Evolutionary conservation across 2,329 filamentous ascomycete species (phyloP).

Genomic region (Xylariaceae sp.): DNA sequence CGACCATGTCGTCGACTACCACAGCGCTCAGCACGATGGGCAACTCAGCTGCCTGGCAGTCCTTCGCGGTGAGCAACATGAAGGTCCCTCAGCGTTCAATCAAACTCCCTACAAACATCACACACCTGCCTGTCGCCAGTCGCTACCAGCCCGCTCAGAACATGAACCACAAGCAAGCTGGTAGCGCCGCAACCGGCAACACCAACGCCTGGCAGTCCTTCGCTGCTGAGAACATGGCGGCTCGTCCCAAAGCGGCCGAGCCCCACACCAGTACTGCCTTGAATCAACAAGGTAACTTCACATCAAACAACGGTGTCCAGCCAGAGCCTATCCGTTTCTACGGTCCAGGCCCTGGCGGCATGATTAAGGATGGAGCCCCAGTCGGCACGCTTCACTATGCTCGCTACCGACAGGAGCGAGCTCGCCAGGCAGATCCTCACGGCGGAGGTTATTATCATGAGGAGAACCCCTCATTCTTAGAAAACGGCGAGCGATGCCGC

Average conservation of each 20-base stretch:
- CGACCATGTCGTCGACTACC: no score
- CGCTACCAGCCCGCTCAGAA: no score
- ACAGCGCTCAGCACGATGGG: no score
- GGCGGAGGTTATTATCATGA: conserved; percentile 3
- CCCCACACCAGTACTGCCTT: background rate
- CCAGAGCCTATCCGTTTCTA: conserved; percentile 9
- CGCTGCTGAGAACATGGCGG: background rate
- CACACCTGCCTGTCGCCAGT: no score
- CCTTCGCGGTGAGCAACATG: no score
- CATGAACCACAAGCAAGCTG: no score
- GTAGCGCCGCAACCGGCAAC: no score
- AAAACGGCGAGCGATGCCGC: conserved; percentile 1
- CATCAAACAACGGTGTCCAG: background rate
- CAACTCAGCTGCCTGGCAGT: no score
- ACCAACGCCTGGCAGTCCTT: conserved; percentile 1
- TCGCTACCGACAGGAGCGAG: conserved; percentile 8
- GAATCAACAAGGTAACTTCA: background rate
- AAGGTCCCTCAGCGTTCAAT: no score
- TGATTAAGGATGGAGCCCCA: conserved; percentile 1
- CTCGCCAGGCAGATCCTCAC: background rate
- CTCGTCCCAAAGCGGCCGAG: background rate
- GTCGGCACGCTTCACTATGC: conserved; percentile 12
- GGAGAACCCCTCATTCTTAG: background rate
- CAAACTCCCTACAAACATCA: no score
- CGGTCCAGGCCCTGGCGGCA: conserved; percentile 10